phyloP scores from a whole-genome alignment of 371 early-diverging fungal genomes.

The Gilbertella persicaria region DNA sequence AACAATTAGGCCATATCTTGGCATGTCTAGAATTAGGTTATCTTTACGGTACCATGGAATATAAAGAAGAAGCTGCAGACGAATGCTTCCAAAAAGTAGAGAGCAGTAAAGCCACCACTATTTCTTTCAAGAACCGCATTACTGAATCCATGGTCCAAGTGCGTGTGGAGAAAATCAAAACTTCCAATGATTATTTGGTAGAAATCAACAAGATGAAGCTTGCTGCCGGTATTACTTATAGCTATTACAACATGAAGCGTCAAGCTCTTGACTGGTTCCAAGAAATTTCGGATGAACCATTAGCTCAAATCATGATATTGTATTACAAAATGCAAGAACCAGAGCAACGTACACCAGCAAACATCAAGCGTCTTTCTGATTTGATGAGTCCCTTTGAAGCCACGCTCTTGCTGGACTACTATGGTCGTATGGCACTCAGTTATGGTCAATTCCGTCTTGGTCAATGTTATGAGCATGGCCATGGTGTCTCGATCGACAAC shows the following conservation, averaged over 20 bases:
- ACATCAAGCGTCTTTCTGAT: neutral
- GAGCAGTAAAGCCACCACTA: constrained; percentile 3
- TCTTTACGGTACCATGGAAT: constrained; percentile 10
- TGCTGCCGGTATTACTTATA: constrained; percentile 27
- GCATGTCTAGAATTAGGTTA: constrained; percentile 25
- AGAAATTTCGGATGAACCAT: constrained; percentile 11
- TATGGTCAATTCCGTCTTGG: constrained; percentile 26
- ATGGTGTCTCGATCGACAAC: constrained; percentile 6
- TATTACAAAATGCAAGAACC: constrained; percentile 23
- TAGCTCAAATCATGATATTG: constrained; percentile 18
- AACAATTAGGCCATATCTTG: constrained; percentile 10
- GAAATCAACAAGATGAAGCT: constrained; percentile 21
- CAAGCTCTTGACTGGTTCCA: constrained; percentile 24
- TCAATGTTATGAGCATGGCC: constrained; percentile 23
- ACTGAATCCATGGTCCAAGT: constrained; percentile 11
- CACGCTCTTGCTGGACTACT: constrained; percentile 4
- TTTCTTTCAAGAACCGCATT: constrained; percentile 12
- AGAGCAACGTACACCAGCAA: neutral
- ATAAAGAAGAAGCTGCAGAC: constrained; percentile 17
- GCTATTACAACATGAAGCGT: constrained; percentile 21
- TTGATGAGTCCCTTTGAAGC: constrained; percentile 7
- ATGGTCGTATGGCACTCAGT: constrained; percentile 15
- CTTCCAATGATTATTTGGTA: constrained; percentile 8
- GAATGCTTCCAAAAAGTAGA: constrained; percentile 16
- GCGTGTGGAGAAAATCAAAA: constrained; percentile 5